A percentile compares a stretch with the other conserved stretches of the same genome.
These are phyloP conservation scores for Boletus reticuloceps DNA, from an alignment of 768 basidiomycete genomes.

Conservation along the genomic window DNA sequence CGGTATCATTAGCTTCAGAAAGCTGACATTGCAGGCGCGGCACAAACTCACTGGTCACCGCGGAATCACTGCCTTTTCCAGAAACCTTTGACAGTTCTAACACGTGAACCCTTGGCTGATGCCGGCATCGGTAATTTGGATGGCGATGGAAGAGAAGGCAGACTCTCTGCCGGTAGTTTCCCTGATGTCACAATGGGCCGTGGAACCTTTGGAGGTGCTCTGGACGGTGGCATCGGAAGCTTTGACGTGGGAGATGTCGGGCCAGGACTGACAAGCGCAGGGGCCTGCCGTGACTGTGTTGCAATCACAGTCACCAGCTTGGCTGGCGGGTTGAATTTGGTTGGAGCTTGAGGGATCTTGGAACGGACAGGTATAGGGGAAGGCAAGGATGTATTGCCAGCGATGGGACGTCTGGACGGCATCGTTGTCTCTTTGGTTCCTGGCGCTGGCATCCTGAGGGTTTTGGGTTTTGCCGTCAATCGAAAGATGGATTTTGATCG, in stretches of 20 bases:
- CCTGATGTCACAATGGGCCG: slow-evolving; percentile 3
- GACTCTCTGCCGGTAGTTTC: slow-evolving; percentile 1
- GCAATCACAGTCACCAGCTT: slow-evolving; percentile 31
- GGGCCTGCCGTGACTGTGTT: slow-evolving; percentile 17
- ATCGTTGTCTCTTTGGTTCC: neutral
- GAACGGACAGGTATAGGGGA: slow-evolving; percentile 6
- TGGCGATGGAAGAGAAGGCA: neutral
- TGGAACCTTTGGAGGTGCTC: slow-evolving; percentile 7
- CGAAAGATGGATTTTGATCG: slow-evolving; percentile 33
- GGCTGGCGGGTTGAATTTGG: slow-evolving; percentile 29
- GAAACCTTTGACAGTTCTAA: slow-evolving; percentile 30
- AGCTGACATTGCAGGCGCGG: neutral
- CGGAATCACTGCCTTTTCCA: slow-evolving; percentile 26
- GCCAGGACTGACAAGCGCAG: neutral
- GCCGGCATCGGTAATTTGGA: slow-evolving; percentile 28
- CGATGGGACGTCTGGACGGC: slow-evolving; percentile 17
- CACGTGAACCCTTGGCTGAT: slow-evolving; percentile 18
- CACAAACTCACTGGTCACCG: slow-evolving; percentile 6
- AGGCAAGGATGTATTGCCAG: slow-evolving; percentile 1
- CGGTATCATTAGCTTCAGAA: neutral
- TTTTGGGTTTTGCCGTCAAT: slow-evolving; percentile 26
- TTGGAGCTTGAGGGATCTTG: slow-evolving; percentile 22
- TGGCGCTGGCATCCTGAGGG: slow-evolving; percentile 13
- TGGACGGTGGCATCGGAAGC: slow-evolving; percentile 20
- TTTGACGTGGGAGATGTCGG: slow-evolving; percentile 16